Base-by-base conservation (phyloP, 331 rosid species). In the Rosa hybrid region DNA sequence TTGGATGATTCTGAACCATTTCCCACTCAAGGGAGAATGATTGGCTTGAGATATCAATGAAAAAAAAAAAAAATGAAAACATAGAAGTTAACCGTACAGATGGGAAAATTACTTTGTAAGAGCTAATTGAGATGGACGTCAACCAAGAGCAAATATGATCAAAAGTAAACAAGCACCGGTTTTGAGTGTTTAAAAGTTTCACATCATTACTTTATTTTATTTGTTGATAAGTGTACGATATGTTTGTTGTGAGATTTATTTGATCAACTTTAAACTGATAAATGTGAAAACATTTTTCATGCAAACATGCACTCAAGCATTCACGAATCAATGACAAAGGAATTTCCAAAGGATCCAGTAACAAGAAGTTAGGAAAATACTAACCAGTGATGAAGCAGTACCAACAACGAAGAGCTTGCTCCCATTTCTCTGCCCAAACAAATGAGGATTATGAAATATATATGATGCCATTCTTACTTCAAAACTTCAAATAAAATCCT, bases 371-470 rank as follows among this genome's bases (percentile, higher is more conserved):
- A 62, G 64, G 42, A 72, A 1, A 63, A 62, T 81, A 87, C 97
- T 88, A 80, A 93, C 97, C 97, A 93, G 89, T 62, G 98, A 91
- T 34, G 98, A 91, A 51, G 87, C 93, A 56, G 94, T 85, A 77
- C 98, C 98, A 68, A 93, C 97, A 2, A 88, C 92, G 77, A 93
- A 93, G 78, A 93, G 98, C 91, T 93, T 91, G 80, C 88, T 6
- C 30, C 98, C 98, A 76, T 93, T 93, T 49, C 94, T 88, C 96
- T 91, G 89, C 75, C 53, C 39, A 80, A 85, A 73, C 71, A 25
- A 81, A 78, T 54, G 60, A 76, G 56, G 75, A 59, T 54, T 68
- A 70, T 42, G 45, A 65, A 84, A 75, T 16, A 72, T 30, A 81
- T 30, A 80, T 59, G 74, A 82, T 21, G n/a, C 41, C 77, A 23